These are phyloP conservation scores for Akanthomyces lecanii DNA, from an alignment of 2,329 filamentous ascomycete genomes.

Conservation along the genomic window DNA sequence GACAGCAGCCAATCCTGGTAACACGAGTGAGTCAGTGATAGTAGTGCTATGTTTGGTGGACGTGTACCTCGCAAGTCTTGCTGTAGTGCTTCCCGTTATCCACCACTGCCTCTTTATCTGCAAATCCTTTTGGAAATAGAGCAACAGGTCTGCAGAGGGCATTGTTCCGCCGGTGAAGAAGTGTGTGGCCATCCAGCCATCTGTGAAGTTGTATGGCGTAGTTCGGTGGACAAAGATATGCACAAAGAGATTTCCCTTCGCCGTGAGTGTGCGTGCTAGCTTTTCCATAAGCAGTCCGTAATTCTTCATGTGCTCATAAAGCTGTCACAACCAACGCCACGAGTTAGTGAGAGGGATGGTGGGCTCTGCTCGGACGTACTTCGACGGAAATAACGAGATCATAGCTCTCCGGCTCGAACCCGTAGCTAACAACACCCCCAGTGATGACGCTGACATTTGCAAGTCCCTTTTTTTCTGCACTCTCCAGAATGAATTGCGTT, in stretches of 20 bases:
- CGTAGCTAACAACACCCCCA: conserved; percentile 58
- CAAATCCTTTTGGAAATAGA: conserved; percentile 63
- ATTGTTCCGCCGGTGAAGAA: conserved; percentile 73
- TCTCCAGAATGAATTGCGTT: conserved; percentile 60
- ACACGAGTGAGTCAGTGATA: conserved; percentile 8
- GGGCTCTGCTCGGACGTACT: conserved; percentile 22
- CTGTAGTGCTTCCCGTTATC: conserved; percentile 64
- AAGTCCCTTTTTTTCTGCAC: conserved; percentile 52
- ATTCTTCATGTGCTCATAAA: conserved; percentile 73
- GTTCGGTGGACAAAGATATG: conserved; percentile 63
- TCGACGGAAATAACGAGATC: conserved; percentile 64
- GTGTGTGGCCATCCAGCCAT: conserved; percentile 69
- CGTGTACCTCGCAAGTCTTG: conserved; percentile 57
- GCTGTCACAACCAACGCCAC: background rate
- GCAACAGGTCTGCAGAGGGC: conserved; percentile 61
- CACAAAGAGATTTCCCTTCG: conserved; percentile 62
- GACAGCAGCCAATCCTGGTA: conserved; percentile 56
- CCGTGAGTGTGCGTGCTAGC: conserved; percentile 54
- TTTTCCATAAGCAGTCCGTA: conserved; percentile 65
- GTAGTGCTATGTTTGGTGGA: background rate
- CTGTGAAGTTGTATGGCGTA: conserved; percentile 66
- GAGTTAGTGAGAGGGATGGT: background rate
- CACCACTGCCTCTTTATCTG: conserved; percentile 57
- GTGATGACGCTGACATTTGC: conserved; percentile 61
- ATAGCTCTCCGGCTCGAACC: conserved; percentile 42